Evolutionary conservation across 768 basidiomycete genomes (phyloP), one percentile per base, ranked within the genome.

Genomic region (Podaxis sp.): DNA sequence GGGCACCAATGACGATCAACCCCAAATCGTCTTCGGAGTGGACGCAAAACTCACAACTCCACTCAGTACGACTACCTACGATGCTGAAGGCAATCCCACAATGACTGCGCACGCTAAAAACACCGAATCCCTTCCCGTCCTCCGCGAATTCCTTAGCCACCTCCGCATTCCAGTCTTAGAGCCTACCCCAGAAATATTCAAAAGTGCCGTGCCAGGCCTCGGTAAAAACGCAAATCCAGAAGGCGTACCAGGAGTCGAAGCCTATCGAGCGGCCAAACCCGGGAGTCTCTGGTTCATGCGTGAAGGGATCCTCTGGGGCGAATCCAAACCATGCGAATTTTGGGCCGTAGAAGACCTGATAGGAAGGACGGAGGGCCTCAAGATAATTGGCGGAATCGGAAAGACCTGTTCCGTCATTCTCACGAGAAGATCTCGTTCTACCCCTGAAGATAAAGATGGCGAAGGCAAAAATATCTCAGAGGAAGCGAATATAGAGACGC

Each of bases 241-340:
- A 2, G 79, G 83, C 6, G 79, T 86, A 2, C 85, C 88, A 1
- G 88, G 88, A 0, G 74, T 90, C 25, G 84, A 89, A 59, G 89
- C 88, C 4, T 87, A 89, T 71, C 82, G 86, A 33, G 82, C 82
- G n/a, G 89, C 90, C 1, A 91, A 90, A 69, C 71, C 79, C 1
- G 89, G 89, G 1, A 87, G 80, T 51, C 74, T 93, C 43, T 90
- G 90, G 87, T 93, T 92, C 77, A 77, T 88, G 51, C 74, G 79
- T 43, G 76, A 77, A 24, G 91, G 90, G 5, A 79, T 93, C 15
- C 79, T 93, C 7, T 89, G 88, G 83, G 89, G 87, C 24, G 87
- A 91, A 69, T 84, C 82, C 68, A 89, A 88, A 65, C 89, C 89
- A 2, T 90, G 88, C 68, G 88, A 90, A 66, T 92, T 90, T 68